These are phyloP conservation scores for Gloeophyllum trabeum DNA, from an alignment of 768 basidiomycete species.

Conservation along the genomic window DNA sequence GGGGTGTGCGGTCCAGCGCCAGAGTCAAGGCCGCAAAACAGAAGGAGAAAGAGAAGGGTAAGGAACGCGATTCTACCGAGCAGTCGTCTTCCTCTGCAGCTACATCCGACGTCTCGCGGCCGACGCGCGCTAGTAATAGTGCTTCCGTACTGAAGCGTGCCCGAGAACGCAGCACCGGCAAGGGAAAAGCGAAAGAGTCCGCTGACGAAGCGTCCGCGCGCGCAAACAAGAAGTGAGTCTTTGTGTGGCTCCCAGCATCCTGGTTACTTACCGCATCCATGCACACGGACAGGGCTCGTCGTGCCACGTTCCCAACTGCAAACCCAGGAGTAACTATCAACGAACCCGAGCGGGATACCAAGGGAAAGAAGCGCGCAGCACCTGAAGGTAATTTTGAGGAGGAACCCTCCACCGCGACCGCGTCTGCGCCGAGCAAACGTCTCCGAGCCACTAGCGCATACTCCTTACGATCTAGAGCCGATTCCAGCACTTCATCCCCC, in stretches of 20 bases:
- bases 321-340: slow-evolving; percentile 47
- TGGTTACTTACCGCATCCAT: slow-evolving; percentile 2
- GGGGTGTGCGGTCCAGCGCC: slow-evolving; percentile 61
- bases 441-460: slow-evolving; percentile 42
- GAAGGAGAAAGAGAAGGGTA: slow-evolving; percentile 17
- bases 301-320: slow-evolving; percentile 34
- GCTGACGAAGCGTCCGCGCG: slow-evolving; percentile 37
- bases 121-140: slow-evolving; percentile 8
- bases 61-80: slow-evolving; percentile 9
- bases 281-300: slow-evolving; percentile 39
- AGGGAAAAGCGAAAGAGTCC: slow-evolving; percentile 56
- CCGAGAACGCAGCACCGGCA: slow-evolving; percentile 36
- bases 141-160: slow-evolving; percentile 31
- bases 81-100: slow-evolving; percentile 5
- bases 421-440: slow-evolving; percentile 48
- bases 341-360: slow-evolving; percentile 65
- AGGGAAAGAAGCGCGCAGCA: slow-evolving; percentile 89
- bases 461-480: slow-evolving; percentile 52
- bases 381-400: slow-evolving; percentile 62
- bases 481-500: slow-evolving; percentile 26
- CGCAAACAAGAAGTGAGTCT: slow-evolving; percentile 52
- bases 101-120: slow-evolving; percentile 9
- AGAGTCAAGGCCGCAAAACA: slow-evolving; percentile 15
- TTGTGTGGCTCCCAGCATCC: slow-evolving; percentile 10
- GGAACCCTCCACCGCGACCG: slow-evolving; percentile 33